These are phyloP conservation scores for Alternaria panax DNA, from an alignment of 2,329 filamentous ascomycete species.

Conservation along the genomic window DNA sequence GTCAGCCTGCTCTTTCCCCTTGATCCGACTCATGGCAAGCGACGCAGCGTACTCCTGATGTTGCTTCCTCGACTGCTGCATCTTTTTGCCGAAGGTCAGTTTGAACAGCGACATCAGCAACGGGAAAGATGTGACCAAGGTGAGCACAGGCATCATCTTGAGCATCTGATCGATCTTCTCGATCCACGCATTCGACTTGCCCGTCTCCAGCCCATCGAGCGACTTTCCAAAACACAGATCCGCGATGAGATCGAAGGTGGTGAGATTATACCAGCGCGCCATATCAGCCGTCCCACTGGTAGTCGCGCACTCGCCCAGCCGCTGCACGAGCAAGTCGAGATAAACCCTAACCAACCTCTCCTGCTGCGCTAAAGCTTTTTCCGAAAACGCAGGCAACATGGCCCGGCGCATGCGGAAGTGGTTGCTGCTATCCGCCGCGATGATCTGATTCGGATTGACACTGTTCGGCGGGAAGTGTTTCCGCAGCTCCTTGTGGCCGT, in stretches of 20 bases:
- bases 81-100: background rate
- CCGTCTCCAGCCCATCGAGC: background rate
- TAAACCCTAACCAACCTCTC: background rate
- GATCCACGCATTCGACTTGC: background rate
- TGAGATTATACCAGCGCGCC: background rate
- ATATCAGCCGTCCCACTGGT: background rate
- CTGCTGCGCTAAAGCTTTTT: background rate
- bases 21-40: background rate
- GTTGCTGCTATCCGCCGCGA: background rate
- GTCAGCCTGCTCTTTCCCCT: background rate
- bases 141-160: background rate
- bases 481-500: background rate
- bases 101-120: background rate
- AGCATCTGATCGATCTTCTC: background rate
- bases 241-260: background rate
- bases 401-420: background rate
- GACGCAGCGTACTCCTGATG: background rate
- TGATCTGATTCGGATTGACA: background rate
- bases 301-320: background rate
- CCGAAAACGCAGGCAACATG: background rate
- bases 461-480: background rate
- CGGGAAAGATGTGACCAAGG: background rate
- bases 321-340: background rate
- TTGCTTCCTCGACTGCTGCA: background rate
- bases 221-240: background rate